These are phyloP conservation scores for Scortechinia acanthostroma DNA, from an alignment of 2,329 filamentous ascomycete genomes.

Conservation along the genomic window DNA sequence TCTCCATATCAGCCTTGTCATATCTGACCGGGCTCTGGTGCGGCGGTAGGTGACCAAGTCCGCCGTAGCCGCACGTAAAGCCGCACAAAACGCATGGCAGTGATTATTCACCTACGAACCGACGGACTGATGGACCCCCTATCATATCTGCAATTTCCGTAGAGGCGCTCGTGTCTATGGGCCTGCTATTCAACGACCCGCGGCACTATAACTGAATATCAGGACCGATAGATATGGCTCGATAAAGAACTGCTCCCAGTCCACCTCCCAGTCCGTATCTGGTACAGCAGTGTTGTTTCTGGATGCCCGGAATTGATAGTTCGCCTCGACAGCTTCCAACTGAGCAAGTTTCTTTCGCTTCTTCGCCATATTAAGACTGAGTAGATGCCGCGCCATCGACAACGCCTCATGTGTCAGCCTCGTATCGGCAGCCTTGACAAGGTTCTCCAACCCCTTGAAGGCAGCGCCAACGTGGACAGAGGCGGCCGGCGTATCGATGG, in stretches of 20 bases:
- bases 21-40: neutral
- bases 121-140: too few species aligned
- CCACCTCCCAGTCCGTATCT: slow-evolving; percentile 9
- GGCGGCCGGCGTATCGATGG: slow-evolving; percentile 14
- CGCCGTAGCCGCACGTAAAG: too few species aligned
- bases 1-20: too few species aligned
- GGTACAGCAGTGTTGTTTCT: slow-evolving; percentile 6
- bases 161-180: too few species aligned
- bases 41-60: neutral
- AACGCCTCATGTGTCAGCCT: slow-evolving; percentile 14
- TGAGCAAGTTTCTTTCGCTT: slow-evolving; percentile 16
- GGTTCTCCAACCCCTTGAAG: slow-evolving; percentile 14
- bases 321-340: slow-evolving; percentile 15
- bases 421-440: slow-evolving; percentile 14
- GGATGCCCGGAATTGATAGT: slow-evolving; percentile 7
- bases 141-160: too few species aligned
- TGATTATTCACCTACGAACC: too few species aligned
- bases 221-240: slow-evolving; percentile 15
- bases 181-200: too few species aligned
- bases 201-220: slow-evolving; percentile 9
- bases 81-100: too few species aligned
- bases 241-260: slow-evolving; percentile 19
- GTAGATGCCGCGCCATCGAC: slow-evolving; percentile 16
- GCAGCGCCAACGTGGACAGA: slow-evolving; percentile 10
- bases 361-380: slow-evolving; percentile 14